phyloP scores from a whole-genome alignment of 116 monocot genomes.

The Iris pallida region DNA sequence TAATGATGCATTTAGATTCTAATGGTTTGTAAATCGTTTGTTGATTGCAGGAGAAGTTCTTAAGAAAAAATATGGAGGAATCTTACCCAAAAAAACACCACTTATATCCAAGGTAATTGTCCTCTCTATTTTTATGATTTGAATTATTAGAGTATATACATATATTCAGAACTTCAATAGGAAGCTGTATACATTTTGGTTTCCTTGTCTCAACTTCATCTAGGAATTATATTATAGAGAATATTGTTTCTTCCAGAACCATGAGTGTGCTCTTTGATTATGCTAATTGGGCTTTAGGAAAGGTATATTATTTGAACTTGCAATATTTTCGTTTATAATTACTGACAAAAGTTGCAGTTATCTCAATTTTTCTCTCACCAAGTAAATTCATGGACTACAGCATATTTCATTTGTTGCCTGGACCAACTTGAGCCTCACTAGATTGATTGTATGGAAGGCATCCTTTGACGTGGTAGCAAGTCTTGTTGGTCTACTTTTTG shows the following conservation, averaged over 20 bases:
- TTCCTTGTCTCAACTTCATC: neutral
- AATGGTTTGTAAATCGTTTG: neutral
- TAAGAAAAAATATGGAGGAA: slow-evolving; percentile 89
- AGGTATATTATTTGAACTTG: slow-evolving; percentile 38
- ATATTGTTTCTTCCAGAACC: slow-evolving; percentile 45
- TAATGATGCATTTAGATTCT: no score
- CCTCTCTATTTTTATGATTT: neutral
- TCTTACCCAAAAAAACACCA: slow-evolving; percentile 83
- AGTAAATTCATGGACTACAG: no score
- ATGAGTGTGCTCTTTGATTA: slow-evolving; percentile 94
- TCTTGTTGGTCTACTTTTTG: no score
- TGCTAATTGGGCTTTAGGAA: slow-evolving; percentile 95
- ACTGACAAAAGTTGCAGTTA: slow-evolving; percentile 73
- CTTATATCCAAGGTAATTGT: slow-evolving; percentile 77
- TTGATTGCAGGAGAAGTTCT: slow-evolving; percentile 61
- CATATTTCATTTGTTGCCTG: no score
- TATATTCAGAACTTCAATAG: neutral
- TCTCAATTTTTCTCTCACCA: neutral
- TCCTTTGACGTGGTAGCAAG: no score
- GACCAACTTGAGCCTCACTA: no score
- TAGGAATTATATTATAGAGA: neutral
- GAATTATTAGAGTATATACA: no score
- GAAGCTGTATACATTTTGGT: neutral
- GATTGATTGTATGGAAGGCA: no score
- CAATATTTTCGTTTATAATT: neutral